Evolutionary conservation across 257 asterid genomes (phyloP), one percentile per base, ranked within the genome.

Genomic region (Paraleonurus japonicus): DNA sequence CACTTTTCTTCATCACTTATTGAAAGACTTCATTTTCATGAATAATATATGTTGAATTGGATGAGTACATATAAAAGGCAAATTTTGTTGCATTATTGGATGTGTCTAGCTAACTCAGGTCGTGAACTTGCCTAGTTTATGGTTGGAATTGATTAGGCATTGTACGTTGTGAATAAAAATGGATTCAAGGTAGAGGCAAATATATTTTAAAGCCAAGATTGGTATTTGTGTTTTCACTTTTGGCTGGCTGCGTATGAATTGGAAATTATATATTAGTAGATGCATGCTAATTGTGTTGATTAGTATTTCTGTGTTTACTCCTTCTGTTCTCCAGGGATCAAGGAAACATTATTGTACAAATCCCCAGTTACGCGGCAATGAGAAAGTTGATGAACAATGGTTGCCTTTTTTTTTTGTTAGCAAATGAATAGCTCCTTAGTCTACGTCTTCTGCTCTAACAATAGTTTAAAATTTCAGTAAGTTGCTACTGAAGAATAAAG

Each of bases 291-390:
- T 41, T 50, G 24, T 75, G 53, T 37, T 58, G 27, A 39, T 51
- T 63, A 33, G 17, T 30, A 53, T 58, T 74, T 63, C 45, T 51
- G 24, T 4, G 41, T 61, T 61, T 28, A 33, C 69, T 73, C 61
- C 58, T 71, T 17, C 66, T 61, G 35, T 63, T 35, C 54, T 81
- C 47, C 86, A 95, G 99, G 99, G 95, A 62, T 95, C 99, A 72
- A 83, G 98, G 69, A 92, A 79, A 72, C 99, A 87, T 67, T 95
- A 87, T 61, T 95, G 99, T 79, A 95, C 99, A 77, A 95, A 84
- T 69, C 74, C 82, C 37, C 7, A 76, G 66, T 48, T 95, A 26
- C 86, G 90, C 10, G 94, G 96, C 19, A 75, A 41, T 58, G 95
- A 85, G 67, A 87, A 82, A 68, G 82, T 95, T 66, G 96, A 95